Evolutionary conservation across 768 basidiomycete species (phyloP).

Genomic region (Leucogyrophana mollusca): DNA sequence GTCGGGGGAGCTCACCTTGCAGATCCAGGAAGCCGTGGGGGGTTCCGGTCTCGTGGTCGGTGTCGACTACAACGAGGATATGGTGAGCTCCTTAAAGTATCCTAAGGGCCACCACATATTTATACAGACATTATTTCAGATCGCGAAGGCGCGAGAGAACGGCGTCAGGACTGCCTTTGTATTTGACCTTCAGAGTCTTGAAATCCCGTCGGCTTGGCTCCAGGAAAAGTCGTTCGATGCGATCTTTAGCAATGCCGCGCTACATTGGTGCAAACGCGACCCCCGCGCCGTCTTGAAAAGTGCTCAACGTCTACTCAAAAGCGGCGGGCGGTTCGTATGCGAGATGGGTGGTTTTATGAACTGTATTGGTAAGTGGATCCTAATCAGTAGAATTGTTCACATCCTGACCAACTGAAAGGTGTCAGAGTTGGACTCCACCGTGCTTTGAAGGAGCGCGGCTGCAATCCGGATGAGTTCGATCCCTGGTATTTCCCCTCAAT

Average conservation of each 20-base stretch:
- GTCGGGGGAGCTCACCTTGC: constrained; percentile 71
- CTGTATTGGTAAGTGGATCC: constrained; percentile 48
- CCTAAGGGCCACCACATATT: neutral
- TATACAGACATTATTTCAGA: constrained; percentile 32
- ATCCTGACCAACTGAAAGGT: constrained; percentile 50
- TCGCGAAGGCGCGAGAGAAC: constrained; percentile 48
- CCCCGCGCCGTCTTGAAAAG: constrained; percentile 64
- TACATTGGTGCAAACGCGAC: constrained; percentile 85
- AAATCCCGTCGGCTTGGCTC: constrained; percentile 28
- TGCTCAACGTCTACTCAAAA: constrained; percentile 60
- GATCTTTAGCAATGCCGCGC: constrained; percentile 75
- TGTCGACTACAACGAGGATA: constrained; percentile 66
- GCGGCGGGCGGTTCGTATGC: constrained; percentile 67
- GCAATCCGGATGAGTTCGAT: constrained; percentile 60
- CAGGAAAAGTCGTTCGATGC: constrained; percentile 56
- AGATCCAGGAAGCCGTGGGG: constrained; percentile 53
- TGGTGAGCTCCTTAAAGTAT: no score
- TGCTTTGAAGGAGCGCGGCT: constrained; percentile 49
- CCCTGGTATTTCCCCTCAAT: constrained; percentile 86
- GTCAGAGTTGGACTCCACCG: constrained; percentile 57
- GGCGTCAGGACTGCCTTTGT: constrained; percentile 48
- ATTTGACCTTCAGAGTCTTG: constrained; percentile 52
- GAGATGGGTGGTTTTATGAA: constrained; percentile 83
- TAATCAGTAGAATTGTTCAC: constrained; percentile 5
- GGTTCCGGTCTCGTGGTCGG: constrained; percentile 60